Evolutionary conservation across 345 rosid species (phyloP).

Genomic region (Nephelium lappaceum): DNA sequence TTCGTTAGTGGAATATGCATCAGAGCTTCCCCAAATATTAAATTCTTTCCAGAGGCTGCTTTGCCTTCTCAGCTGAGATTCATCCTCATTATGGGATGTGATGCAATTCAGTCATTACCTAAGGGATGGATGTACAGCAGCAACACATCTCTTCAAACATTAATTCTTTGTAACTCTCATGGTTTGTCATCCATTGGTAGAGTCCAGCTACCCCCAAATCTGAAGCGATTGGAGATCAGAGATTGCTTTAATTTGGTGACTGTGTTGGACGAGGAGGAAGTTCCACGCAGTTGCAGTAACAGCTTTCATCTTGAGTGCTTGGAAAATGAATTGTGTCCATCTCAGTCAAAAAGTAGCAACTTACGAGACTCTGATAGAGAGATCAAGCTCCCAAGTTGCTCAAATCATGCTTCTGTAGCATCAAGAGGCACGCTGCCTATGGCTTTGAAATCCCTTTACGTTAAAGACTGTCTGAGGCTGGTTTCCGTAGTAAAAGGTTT

Average conservation of each 20-base stretch:
- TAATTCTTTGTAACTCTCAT: background rate
- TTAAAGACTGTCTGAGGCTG: background rate
- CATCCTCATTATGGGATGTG: background rate
- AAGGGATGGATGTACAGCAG: constrained; percentile 1
- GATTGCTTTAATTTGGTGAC: background rate
- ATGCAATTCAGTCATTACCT: background rate
- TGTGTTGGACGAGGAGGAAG: constrained; percentile 1
- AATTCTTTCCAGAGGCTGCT: background rate
- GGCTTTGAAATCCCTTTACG: background rate
- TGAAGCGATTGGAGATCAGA: background rate
- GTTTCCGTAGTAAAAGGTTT: background rate
- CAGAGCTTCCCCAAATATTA: background rate
- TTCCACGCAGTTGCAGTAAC: background rate
- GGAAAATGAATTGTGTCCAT: constrained; percentile 13
- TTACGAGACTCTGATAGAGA: background rate
- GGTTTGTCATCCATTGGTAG: background rate
- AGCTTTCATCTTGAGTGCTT: background rate
- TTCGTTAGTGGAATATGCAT: background rate
- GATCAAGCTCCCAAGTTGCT: background rate
- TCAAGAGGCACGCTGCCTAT: background rate
- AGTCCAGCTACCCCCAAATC: background rate
- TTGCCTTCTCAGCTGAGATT: constrained; percentile 2
- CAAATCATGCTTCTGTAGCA: background rate
- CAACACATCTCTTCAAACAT: background rate
- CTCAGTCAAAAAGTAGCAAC: constrained; percentile 2